Evolutionary conservation across 306 rosid species (phyloP), one percentile per base, ranked within the genome.

Genomic region (Pterocarpus macrocarpus): DNA sequence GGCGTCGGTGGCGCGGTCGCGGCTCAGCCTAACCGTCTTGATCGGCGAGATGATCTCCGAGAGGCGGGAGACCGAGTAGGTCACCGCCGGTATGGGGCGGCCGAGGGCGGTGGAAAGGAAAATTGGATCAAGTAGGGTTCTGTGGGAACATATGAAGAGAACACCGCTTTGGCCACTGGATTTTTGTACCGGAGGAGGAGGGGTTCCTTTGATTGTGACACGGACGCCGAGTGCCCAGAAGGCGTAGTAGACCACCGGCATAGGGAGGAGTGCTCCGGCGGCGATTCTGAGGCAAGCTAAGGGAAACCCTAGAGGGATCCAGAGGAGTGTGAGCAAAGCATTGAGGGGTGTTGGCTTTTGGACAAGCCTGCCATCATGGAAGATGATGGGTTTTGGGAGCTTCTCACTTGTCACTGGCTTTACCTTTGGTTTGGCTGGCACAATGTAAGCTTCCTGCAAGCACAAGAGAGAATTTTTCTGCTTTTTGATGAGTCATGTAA

Each of bases 281-380:
- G 97, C 87, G 0, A 95, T 88, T 3, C 97, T 56, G 6, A 95
- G 67, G 67, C 94, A 88, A 4, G 97, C 97, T 12, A 91, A 83
- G 49, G 89, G 62, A 65, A 95, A 90, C 2, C 91, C 97, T 50
- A 89, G 65, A 12, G 95, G 97, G 75, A 91, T 81, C 98, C 97
- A 92, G 0, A 95, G 90, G 50, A 92, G 58, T 53, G 85, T 85
- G 52, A 92, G 84, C 1, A 91, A 63, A 1, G 94, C 92, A 11
- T 80, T 28, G 3, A 95, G 78, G 0, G 97, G 97, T 7, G 92
- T 90, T 0, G 97, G 98, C 62, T 91, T 92, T 16, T 86, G 83
- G 2, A 92, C 94, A 0, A 95, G 82, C 2, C 97, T 90, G 2
- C 98, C 98, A 35, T 95, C 97, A 52, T 92, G 97, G 84, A 95